Conservation (phyloP, 2,329 filamentous ascomycete species). For the Coniochaeta sp. region DNA sequence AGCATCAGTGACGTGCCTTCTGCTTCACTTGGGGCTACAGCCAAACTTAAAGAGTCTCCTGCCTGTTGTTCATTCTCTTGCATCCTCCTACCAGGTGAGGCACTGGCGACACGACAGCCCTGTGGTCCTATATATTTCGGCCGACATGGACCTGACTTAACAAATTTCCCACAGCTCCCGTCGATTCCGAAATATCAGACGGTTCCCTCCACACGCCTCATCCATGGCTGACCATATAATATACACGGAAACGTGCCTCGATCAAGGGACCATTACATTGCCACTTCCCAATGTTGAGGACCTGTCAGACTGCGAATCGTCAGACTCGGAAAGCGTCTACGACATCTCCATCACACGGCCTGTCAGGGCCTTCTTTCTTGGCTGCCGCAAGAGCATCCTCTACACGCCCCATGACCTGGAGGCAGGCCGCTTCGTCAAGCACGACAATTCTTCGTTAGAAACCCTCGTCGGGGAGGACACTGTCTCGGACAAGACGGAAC, state of each 20-base stretch:
- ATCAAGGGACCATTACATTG: background rate
- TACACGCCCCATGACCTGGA: slow-evolving; percentile 9
- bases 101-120: too few species aligned
- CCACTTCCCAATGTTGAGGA: slow-evolving; percentile 7
- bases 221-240: background rate
- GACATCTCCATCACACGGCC: slow-evolving; percentile 6
- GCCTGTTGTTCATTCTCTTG: too few species aligned
- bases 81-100: too few species aligned
- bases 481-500: background rate
- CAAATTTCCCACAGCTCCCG: background rate
- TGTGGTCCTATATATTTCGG: too few species aligned
- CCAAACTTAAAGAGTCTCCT: too few species aligned
- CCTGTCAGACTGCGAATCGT: slow-evolving; percentile 5
- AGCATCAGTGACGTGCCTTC: too few species aligned
- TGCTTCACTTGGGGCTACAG: too few species aligned
- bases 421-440: slow-evolving; percentile 1
- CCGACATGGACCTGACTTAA: background rate
- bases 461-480: background rate
- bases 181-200: background rate
- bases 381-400: slow-evolving; percentile 4
- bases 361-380: slow-evolving; percentile 8
- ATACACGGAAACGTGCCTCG: background rate
- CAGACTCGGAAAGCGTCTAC: slow-evolving; percentile 3
- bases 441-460: background rate
- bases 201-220: background rate